Conservation (phyloP, 768 basidiomycete species). For the Chiua virens region DNA sequence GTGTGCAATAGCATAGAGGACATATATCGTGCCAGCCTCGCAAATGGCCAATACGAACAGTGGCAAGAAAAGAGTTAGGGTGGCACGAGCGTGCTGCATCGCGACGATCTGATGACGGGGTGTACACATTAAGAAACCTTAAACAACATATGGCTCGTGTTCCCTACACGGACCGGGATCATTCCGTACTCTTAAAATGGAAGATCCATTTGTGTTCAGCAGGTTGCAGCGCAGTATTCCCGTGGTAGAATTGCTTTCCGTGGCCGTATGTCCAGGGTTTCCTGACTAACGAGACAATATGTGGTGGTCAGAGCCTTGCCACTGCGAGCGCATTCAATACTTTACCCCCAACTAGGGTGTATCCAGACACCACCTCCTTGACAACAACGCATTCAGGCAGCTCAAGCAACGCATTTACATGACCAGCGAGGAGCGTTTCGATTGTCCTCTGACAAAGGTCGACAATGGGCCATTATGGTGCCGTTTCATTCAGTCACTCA, state of each 20-base stretch:
- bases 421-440: constrained; percentile 24
- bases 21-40: constrained; percentile 61
- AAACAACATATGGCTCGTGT: neutral
- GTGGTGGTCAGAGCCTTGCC: constrained; percentile 2
- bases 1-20: constrained; percentile 72
- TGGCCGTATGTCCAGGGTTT: constrained; percentile 31
- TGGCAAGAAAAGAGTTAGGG: constrained; percentile 68
- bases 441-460: constrained; percentile 15
- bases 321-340: neutral
- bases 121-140: neutral
- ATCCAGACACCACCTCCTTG: constrained; percentile 10
- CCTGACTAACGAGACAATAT: constrained; percentile 15
- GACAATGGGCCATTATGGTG: neutral
- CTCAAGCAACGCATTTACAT: constrained; percentile 9
- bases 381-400: constrained; percentile 19
- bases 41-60: constrained; percentile 52
- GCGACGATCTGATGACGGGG: constrained; percentile 1
- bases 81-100: neutral
- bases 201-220: constrained; percentile 32
- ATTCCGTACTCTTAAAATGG: constrained; percentile 10
- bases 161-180: neutral
- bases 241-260: constrained; percentile 27
- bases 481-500: constrained; percentile 7
- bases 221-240: constrained; percentile 11
- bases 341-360: constrained; percentile 21